These are phyloP conservation scores for Penicillium sp. DNA, from an alignment of 2,329 filamentous ascomycete species.

Conservation along the genomic window DNA sequence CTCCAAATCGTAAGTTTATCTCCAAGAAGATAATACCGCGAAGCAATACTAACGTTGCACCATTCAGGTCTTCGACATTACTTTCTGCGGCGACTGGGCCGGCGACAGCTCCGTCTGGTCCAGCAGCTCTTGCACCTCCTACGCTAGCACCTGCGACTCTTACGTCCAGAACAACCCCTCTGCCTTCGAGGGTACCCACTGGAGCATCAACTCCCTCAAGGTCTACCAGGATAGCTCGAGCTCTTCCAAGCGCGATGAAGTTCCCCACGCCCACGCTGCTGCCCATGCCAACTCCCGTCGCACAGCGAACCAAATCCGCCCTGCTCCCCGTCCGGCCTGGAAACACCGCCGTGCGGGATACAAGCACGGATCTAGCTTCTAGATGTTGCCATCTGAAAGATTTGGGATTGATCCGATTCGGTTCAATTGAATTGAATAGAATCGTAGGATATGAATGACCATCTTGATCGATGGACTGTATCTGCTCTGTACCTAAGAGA, in stretches of 20 bases:
- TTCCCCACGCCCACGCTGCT: conserved; percentile 1
- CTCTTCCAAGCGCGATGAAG: conserved; percentile 3
- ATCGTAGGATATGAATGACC: not conserved
- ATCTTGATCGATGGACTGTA: not conserved
- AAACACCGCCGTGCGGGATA: conserved; percentile 14
- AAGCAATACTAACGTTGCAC: conserved; percentile 1
- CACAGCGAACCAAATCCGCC: not conserved
- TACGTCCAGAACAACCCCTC: conserved; percentile 71
- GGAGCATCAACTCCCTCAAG: conserved; percentile 71
- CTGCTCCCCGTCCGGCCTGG: conserved; percentile 6
- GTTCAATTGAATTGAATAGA: not conserved
- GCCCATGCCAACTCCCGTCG: conserved; percentile 2
- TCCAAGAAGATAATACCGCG: not conserved
- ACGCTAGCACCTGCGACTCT: conserved; percentile 66
- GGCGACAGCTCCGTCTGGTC: conserved; percentile 68
- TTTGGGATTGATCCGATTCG: not conserved
- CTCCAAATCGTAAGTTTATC: conserved; percentile 62
- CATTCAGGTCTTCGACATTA: conserved; percentile 62
- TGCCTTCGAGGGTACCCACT: conserved; percentile 73
- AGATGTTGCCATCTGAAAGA: not conserved
- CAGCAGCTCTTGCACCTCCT: conserved; percentile 58
- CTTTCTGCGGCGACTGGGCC: conserved; percentile 88
- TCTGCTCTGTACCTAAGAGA: too few species aligned
- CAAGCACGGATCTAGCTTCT: conserved; percentile 6
- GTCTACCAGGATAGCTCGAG: conserved; percentile 52